A percentile compares a stretch with the other conserved stretches of the same genome.
Evolutionary conservation across 768 basidiomycete species (phyloP).

Genomic region (Rubroboletus pulcherrimus): DNA sequence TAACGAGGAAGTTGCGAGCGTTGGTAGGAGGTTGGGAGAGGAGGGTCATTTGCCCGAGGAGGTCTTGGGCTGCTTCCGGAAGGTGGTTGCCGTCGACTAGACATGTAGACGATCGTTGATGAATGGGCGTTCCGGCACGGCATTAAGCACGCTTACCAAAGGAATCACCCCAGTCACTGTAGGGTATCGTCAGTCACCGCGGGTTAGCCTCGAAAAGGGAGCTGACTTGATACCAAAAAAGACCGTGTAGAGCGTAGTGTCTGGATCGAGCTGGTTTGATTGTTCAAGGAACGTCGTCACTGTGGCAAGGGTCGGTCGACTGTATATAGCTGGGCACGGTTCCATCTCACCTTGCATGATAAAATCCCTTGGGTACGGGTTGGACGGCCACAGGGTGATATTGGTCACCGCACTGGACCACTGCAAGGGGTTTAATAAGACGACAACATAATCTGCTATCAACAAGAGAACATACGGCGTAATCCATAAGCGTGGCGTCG

Average conservation of each 20-base stretch:
- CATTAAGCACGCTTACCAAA: slow-evolving; percentile 28
- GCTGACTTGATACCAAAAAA: slow-evolving; percentile 56
- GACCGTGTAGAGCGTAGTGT: slow-evolving; percentile 46
- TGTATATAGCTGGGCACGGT: not conserved
- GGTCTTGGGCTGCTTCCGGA: slow-evolving; percentile 39
- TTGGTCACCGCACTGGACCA: slow-evolving; percentile 45
- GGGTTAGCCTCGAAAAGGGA: not conserved
- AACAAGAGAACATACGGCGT: slow-evolving; percentile 37
- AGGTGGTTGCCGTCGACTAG: slow-evolving; percentile 46
- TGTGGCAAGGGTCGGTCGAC: slow-evolving; percentile 13
- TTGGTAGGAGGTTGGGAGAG: slow-evolving; percentile 50
- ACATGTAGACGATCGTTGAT: not conserved
- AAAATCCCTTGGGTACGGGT: slow-evolving; percentile 45
- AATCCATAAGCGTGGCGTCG: slow-evolving; percentile 44
- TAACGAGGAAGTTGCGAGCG: slow-evolving; percentile 46
- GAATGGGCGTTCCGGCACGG: not conserved
- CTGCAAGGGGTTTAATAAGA: slow-evolving; percentile 11
- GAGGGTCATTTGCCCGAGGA: slow-evolving; percentile 43
- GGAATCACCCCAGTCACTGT: slow-evolving; percentile 44
- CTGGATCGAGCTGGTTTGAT: slow-evolving; percentile 40
- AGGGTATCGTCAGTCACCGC: not conserved
- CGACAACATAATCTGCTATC: not conserved
- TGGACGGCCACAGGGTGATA: slow-evolving; percentile 48
- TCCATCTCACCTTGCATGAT: slow-evolving; percentile 41
- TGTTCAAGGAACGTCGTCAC: slow-evolving; percentile 45